Conservation (phyloP, 176 grass and related monocot genomes). For the Areca catechu region DNA sequence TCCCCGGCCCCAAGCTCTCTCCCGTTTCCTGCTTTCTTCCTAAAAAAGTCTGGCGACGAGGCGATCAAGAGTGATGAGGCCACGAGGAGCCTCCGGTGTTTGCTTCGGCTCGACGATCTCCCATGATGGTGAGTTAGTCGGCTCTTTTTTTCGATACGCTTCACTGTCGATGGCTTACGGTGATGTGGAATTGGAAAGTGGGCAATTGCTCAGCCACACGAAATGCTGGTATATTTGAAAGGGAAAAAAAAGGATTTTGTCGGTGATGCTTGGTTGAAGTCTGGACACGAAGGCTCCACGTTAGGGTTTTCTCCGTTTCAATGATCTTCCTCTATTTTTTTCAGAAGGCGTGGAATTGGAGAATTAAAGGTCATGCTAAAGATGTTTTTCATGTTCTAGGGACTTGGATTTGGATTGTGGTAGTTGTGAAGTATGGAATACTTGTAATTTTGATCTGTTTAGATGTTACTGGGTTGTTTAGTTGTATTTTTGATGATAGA, state of each 20-base stretch:
- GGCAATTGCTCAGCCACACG: not conserved
- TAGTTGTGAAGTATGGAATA: too few relatives aligned
- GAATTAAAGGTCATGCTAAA: not conserved
- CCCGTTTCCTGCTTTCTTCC: not conserved
- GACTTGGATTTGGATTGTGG: not conserved
- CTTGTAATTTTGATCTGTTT: too few relatives aligned
- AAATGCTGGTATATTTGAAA: not conserved
- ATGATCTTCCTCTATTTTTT: constrained; percentile 61
- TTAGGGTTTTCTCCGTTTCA: constrained; percentile 9
- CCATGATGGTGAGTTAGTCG: not conserved
- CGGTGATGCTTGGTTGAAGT: constrained; percentile 13
- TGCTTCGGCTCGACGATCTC: constrained; percentile 41
- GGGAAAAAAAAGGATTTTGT: not conserved
- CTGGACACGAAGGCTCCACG: not conserved
- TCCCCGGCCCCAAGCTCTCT: not conserved
- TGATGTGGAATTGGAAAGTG: not conserved
- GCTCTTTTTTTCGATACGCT: too few relatives aligned
- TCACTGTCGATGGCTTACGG: too few relatives aligned
- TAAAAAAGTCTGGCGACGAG: not conserved
- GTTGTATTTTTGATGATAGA: too few relatives aligned
- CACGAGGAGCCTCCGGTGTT: constrained; percentile 39
- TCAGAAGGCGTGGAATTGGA: constrained; percentile 16
- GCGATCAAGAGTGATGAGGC: constrained; percentile 24
- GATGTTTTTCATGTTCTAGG: too few relatives aligned
- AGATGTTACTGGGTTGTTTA: too few relatives aligned